Conservation (phyloP, 257 asterid genomes). For the Solanum pinnatisectum region DNA sequence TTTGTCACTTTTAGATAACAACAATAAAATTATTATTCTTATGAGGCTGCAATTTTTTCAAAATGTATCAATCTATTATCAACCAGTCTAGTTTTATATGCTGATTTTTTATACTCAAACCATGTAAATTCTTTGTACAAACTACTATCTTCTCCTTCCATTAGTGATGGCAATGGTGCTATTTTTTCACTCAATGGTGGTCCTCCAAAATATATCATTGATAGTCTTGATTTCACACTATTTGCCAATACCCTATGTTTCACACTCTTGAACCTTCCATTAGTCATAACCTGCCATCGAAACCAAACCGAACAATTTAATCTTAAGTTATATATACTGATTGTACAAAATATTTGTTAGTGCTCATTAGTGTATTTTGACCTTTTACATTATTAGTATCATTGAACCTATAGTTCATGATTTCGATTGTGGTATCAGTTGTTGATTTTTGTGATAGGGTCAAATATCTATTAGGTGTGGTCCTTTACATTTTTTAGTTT, state of each 20-base stretch:
- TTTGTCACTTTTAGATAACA: background rate
- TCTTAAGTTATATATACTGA: background rate
- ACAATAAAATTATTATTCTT: background rate
- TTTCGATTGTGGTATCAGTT: too few species aligned
- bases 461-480: background rate
- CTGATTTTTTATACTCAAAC: constrained; percentile 54
- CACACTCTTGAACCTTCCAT: constrained; percentile 50
- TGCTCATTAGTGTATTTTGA: too few species aligned
- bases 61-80: constrained; percentile 50
- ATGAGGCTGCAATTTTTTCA: constrained; percentile 46
- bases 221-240: constrained; percentile 34
- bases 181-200: constrained; percentile 60
- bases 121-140: constrained; percentile 64
- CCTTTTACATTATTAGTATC: too few species aligned
- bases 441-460: background rate
- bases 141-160: constrained; percentile 45
- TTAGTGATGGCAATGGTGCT: constrained; percentile 48
- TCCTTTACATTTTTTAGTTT: background rate
- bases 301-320: background rate
- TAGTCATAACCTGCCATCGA: constrained; percentile 45
- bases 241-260: constrained; percentile 48
- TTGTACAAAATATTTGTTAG: too few species aligned
- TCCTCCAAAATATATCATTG: constrained; percentile 64
- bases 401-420: too few species aligned
- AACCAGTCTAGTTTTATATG: constrained; percentile 37